phyloP scores from a whole-genome alignment of 176 grass and related monocot genomes.

The Raddia distichophylla region DNA sequence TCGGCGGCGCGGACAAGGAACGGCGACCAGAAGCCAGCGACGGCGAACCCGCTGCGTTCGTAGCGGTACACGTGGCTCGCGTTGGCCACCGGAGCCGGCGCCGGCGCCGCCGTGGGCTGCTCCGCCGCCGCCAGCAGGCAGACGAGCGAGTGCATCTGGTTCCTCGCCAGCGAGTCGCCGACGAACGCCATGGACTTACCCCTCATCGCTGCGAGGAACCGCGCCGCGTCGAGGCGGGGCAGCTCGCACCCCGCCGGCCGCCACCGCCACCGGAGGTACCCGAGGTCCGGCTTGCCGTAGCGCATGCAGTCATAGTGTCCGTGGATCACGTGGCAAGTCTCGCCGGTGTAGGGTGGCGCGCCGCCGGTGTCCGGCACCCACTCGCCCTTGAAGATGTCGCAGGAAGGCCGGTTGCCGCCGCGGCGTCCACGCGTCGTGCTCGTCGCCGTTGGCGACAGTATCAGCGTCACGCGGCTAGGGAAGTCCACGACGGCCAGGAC shows the following conservation, averaged over 20 bases:
- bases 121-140: constrained; percentile 54
- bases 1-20: constrained; percentile 53
- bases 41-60: constrained; percentile 35
- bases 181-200: constrained; percentile 62
- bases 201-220: constrained; percentile 40
- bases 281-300: constrained; percentile 58
- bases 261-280: constrained; percentile 60
- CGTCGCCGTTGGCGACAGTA: not conserved
- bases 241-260: constrained; percentile 51
- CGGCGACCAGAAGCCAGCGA: constrained; percentile 57
- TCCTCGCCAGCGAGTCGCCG: constrained; percentile 70
- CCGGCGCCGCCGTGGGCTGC: not conserved
- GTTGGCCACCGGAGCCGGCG: not conserved
- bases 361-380: constrained; percentile 42
- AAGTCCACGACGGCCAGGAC: constrained; percentile 15
- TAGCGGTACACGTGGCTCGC: constrained; percentile 16
- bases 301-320: constrained; percentile 65
- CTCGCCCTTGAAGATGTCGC: constrained; percentile 45
- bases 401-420: not conserved
- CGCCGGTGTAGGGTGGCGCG: constrained; percentile 49
- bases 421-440: not conserved
- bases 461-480: not conserved
- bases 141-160: constrained; percentile 74
- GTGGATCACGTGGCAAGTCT: constrained; percentile 57
- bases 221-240: constrained; percentile 37